These are phyloP conservation scores for Aspergillus sojae DNA, from an alignment of 2,329 filamentous ascomycete genomes.

Conservation along the genomic window DNA sequence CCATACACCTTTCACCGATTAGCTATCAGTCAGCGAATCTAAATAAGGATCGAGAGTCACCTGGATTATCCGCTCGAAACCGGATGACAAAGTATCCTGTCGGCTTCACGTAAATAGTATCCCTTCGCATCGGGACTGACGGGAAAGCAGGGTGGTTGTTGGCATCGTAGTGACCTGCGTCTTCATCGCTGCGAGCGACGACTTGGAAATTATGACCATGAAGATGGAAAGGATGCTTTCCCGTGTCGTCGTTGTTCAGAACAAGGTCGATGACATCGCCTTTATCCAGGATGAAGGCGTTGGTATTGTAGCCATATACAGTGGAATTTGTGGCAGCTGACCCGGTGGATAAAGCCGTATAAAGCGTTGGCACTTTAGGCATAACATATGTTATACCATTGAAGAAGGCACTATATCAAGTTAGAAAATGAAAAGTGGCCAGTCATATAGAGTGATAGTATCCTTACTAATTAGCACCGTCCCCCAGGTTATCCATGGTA, in stretches of 20 bases:
- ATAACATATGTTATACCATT: constrained; percentile 33
- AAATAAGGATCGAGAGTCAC: neutral
- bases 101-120: constrained; percentile 67
- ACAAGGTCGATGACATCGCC: constrained; percentile 48
- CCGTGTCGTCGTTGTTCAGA: constrained; percentile 47
- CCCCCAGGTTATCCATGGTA: constrained; percentile 56
- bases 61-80: constrained; percentile 47
- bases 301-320: constrained; percentile 68
- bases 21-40: neutral
- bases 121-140: constrained; percentile 64
- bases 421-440: neutral
- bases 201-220: constrained; percentile 69
- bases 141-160: constrained; percentile 47
- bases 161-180: constrained; percentile 31
- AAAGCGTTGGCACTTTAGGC: constrained; percentile 35
- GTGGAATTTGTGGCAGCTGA: constrained; percentile 55
- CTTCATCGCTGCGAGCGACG: constrained; percentile 59
- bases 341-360: constrained; percentile 29
- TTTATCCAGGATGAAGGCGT: constrained; percentile 49
- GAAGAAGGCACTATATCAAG: constrained; percentile 18
- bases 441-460: neutral
- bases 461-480: constrained; percentile 38
- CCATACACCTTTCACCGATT: constrained; percentile 55
- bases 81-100: constrained; percentile 68
- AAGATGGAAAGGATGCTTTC: constrained; percentile 54